Evolutionary conservation across 352 stramenopile species (phyloP).

Genomic region (Thraustochytrium sp.): DNA sequence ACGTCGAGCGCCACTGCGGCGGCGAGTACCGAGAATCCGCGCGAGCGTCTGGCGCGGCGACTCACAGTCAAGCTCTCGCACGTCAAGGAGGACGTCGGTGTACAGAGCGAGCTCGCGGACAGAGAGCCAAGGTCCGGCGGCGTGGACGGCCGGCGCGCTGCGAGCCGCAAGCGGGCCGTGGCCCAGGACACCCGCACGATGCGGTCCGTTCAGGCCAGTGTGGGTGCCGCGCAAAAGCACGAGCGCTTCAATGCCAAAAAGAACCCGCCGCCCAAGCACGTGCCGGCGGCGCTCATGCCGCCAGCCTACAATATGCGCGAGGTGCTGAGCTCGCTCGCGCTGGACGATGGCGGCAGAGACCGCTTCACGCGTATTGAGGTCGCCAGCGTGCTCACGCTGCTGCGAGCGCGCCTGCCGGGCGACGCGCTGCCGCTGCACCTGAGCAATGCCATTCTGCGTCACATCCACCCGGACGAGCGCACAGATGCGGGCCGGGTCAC

Average conservation of each 20-base stretch:
- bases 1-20: too few relatives aligned
- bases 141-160: too few relatives aligned
- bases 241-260: not conserved
- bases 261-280: not conserved
- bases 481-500: not conserved
- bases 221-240: not conserved
- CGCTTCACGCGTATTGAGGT: not conserved
- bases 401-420: not conserved
- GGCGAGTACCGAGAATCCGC: too few relatives aligned
- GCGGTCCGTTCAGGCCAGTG: not conserved
- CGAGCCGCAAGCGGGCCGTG: not conserved
- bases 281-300: not conserved
- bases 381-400: not conserved
- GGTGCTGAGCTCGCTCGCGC: not conserved
- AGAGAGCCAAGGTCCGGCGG: too few relatives aligned
- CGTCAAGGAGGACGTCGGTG: not conserved
- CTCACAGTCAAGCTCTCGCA: not conserved
- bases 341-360: not conserved
- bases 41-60: not conserved
- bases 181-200: not conserved
- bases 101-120: too few relatives aligned
- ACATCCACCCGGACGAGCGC: slow-evolving; percentile 6
- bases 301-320: not conserved
- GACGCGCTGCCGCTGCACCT: not conserved
- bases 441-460: not conserved